Base-by-base conservation (phyloP, 1,139 yeast species). In the Geotrichum macrosporum region DNA sequence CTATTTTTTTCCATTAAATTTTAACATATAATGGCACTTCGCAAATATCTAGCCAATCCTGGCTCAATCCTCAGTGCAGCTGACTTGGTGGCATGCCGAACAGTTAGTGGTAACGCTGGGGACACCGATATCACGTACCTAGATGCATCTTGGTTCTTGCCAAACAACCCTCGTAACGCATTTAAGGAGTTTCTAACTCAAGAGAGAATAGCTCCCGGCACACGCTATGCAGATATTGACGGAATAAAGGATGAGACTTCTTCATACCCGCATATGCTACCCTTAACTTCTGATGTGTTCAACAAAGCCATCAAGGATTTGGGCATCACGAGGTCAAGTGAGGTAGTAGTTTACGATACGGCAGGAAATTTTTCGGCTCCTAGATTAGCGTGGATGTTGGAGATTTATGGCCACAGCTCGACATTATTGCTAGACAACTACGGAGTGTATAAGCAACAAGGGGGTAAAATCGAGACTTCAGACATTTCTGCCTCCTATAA, bases 91-190 rank as follows among this genome's bases (percentile, higher is more conserved):
- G 37, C 45, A 36, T 31, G 29, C 15, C 35, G 41, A 4, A 6
- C 27, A 3, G 3, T 19, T 15, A n/a, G 31, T 27, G 12, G 13
- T 19, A 22, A 13, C 32, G 15, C 3, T 18, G 31, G 19, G n/a
- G 12, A 12, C 32, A 32, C 9, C 3, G 20, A 6, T 5, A 18
- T 83, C 10, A 66, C 84, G 9, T 84, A 95, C 0, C 70, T 92
- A 21, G 98, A 92, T 63, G 81, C 94, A 4, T 81, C 96, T 0
- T 92, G 97, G 97, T 87, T 79, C 64, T 74, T 89, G 78, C 96
- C 97, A 38, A 82, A 81, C 60, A 70, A 69, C 38, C 79, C 82
- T 9, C 71, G 76, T 44, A 72, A 76, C 55, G 94, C 83, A 1
- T 65, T 50, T 50, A 32, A 40, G 8, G 71, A 73, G 46, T 47